A percentile compares a stretch with the other conserved stretches of the same genome.
These are phyloP conservation scores for Torulaspora franciscae DNA, from an alignment of 805 yeast species.

Conservation along the genomic window DNA sequence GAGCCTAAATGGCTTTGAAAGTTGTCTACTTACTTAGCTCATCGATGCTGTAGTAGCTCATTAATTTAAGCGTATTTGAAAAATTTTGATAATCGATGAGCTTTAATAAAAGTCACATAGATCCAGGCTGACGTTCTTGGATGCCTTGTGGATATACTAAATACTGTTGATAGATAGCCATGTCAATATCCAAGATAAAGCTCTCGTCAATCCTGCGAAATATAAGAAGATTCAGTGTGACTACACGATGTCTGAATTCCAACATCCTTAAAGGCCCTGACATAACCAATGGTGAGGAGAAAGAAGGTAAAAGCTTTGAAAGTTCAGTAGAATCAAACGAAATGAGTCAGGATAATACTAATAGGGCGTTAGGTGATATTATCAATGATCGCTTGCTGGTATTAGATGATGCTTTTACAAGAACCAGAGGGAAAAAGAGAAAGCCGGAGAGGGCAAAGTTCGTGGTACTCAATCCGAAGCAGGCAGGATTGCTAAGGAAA, in stretches of 20 bases:
- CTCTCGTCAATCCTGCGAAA: slow-evolving; percentile 2
- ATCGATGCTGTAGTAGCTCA: neutral
- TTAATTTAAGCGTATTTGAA: neutral
- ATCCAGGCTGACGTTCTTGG: neutral
- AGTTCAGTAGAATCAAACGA: neutral
- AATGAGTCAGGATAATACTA: neutral
- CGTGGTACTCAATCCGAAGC: slow-evolving; percentile 28
- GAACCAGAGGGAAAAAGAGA: slow-evolving; percentile 29
- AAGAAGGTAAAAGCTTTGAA: neutral
- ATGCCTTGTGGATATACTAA: neutral
- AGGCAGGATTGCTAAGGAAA: slow-evolving; percentile 25
- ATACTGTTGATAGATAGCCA: neutral
- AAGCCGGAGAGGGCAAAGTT: slow-evolving; percentile 28
- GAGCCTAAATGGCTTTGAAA: neutral
- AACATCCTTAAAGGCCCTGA: neutral
- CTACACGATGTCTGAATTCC: slow-evolving; percentile 7
- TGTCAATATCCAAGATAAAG: slow-evolving; percentile 7
- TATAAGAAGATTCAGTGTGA: slow-evolving; percentile 1
- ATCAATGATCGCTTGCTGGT: neutral
- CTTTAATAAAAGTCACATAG: neutral
- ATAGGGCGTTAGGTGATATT: neutral
- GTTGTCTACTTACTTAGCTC: neutral
- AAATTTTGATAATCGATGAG: slow-evolving; percentile 2
- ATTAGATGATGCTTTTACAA: neutral
- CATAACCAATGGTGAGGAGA: neutral